Percentiles rank a stretch among this genome's conserved stretches.
These are phyloP conservation scores for Lablab purpureus DNA, from an alignment of 306 rosid species.

Conservation along the genomic window DNA sequence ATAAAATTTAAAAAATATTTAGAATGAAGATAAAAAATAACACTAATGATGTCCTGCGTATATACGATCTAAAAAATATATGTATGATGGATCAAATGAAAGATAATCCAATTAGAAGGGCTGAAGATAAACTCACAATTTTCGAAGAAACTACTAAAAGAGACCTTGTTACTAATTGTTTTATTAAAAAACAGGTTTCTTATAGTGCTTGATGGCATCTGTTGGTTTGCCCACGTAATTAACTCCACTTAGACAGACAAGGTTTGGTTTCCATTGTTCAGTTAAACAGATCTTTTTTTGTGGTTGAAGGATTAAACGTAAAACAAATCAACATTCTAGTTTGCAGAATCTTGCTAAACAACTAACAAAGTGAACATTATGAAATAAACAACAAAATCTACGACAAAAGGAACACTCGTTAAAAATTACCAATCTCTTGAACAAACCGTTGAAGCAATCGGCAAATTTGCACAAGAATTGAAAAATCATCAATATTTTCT, in stretches of 20 bases:
- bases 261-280: constrained; percentile 1
- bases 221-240: background rate
- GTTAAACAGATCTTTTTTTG: constrained; percentile 24
- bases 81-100: constrained; percentile 12
- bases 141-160: constrained; percentile 6
- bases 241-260: background rate
- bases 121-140: background rate
- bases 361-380: constrained; percentile 19
- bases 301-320: constrained; percentile 21
- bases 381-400: constrained; percentile 26
- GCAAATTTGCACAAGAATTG: constrained; percentile 78
- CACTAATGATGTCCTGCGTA: too few relatives aligned
- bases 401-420: constrained; percentile 16
- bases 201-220: background rate
- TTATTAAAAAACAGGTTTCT: background rate
- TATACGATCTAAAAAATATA: background rate
- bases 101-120: constrained; percentile 14
- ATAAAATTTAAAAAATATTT: too few relatives aligned
- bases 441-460: constrained; percentile 70
- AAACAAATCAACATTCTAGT: constrained; percentile 2
- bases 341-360: constrained; percentile 30
- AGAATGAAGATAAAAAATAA: too few relatives aligned
- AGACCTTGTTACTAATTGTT: background rate
- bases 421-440: constrained; percentile 72
- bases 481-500: constrained; percentile 65